Evolutionary conservation across 805 yeast species (phyloP).

Genomic region (Metschnikowia noctiluminum): DNA sequence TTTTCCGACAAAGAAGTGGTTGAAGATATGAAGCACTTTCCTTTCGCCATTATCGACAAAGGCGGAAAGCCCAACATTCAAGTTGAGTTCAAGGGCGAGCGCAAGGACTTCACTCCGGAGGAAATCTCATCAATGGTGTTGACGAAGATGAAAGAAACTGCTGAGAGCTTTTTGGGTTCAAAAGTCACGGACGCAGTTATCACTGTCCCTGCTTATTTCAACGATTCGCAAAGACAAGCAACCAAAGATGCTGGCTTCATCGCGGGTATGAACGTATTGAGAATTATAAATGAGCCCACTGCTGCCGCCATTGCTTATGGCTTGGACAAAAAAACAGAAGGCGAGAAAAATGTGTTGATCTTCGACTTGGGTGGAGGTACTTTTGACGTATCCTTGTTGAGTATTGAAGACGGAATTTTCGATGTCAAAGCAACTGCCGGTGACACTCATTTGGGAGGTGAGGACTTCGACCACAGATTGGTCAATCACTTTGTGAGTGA

Average conservation of each 20-base stretch:
- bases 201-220: constrained; percentile 44
- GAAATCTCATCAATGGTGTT: constrained; percentile 93
- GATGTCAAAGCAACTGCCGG: constrained; percentile 91
- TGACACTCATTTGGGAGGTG: constrained; percentile 76
- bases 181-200: constrained; percentile 58
- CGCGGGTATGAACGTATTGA: constrained; percentile 45
- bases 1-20: constrained; percentile 76
- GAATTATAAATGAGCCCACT: constrained; percentile 44
- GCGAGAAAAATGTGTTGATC: constrained; percentile 85
- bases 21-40: constrained; percentile 82
- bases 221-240: constrained; percentile 44
- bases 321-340: constrained; percentile 46
- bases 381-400: constrained; percentile 83
- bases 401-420: constrained; percentile 88
- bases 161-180: constrained; percentile 85
- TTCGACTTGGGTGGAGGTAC: constrained; percentile 98
- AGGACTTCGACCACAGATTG: constrained; percentile 95
- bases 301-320: constrained; percentile 48
- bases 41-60: constrained; percentile 74
- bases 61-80: constrained; percentile 84
- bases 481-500: constrained; percentile 91
- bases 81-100: constrained; percentile 87
- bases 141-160: constrained; percentile 88
- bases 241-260: constrained; percentile 44
- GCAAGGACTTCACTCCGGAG: constrained; percentile 86